A percentile compares a stretch with the other conserved stretches of the same genome.
phyloP scores from a whole-genome alignment of 1,284 basidiomycete species.

The Gymnopus androsaceus region DNA sequence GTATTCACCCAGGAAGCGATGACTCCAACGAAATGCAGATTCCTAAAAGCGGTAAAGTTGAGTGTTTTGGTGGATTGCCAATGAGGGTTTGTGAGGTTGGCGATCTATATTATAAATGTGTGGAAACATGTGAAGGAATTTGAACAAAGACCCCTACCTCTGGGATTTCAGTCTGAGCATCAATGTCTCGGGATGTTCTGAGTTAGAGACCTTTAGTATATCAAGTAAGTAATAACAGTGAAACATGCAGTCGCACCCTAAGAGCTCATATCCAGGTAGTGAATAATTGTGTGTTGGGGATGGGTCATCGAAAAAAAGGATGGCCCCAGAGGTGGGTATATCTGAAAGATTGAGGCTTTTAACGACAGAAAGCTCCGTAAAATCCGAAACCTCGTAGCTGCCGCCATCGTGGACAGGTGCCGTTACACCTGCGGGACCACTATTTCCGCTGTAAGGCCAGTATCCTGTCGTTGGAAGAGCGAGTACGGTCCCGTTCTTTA shows the following conservation, averaged over 20 bases:
- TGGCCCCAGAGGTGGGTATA: slow-evolving; percentile 19
- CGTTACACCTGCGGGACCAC: slow-evolving; percentile 27
- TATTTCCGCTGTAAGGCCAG: slow-evolving; percentile 33
- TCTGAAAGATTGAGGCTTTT: slow-evolving; percentile 24
- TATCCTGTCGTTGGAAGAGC: slow-evolving; percentile 32
- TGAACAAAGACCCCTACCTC: slow-evolving; percentile 10
- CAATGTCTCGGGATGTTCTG: slow-evolving; percentile 8
- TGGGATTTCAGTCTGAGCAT: slow-evolving; percentile 3
- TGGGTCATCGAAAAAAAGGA: slow-evolving; percentile 32
- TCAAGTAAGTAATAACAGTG: not conserved
- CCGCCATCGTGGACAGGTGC: slow-evolving; percentile 29
- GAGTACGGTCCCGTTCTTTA: slow-evolving; percentile 29
- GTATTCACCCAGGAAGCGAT: slow-evolving; percentile 30
- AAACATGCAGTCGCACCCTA: slow-evolving; percentile 22
- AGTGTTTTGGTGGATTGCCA: slow-evolving; percentile 31
- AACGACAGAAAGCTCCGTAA: slow-evolving; percentile 19
- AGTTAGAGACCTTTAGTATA: not conserved
- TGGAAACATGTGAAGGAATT: not conserved
- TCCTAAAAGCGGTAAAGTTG: slow-evolving; percentile 24
- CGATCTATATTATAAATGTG: too few relatives aligned
- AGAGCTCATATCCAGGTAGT: slow-evolving; percentile 27
- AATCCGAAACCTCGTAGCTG: slow-evolving; percentile 23
- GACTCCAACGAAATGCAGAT: slow-evolving; percentile 24
- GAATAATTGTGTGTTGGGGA: slow-evolving; percentile 33
- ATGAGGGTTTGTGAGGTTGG: slow-evolving; percentile 32